Evolutionary conservation across 805 yeast species (phyloP).

Genomic region (Ogataea trehaloabstinens): DNA sequence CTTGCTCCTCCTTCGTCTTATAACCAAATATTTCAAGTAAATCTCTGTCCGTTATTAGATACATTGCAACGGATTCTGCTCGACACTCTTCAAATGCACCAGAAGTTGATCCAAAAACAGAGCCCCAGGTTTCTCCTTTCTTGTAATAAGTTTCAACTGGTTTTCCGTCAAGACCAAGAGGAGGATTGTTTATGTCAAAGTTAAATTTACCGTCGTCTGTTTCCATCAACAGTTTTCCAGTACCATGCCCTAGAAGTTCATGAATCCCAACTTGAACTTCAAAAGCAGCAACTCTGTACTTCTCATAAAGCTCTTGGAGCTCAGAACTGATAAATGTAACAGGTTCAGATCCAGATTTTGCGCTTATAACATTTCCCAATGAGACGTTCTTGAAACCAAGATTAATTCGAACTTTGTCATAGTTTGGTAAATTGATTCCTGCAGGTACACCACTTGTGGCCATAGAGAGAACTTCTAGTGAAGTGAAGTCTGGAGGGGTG

Average conservation of each 20-base stretch:
- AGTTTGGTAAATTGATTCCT: slow-evolving; percentile 90
- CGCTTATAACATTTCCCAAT: slow-evolving; percentile 78
- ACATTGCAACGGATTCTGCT: slow-evolving; percentile 88
- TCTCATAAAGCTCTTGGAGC: slow-evolving; percentile 57
- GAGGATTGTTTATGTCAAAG: slow-evolving; percentile 64
- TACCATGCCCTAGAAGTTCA: slow-evolving; percentile 87
- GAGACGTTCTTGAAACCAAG: slow-evolving; percentile 89
- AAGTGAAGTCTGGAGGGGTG: slow-evolving; percentile 90
- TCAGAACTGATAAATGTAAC: slow-evolving; percentile 60
- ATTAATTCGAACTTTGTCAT: slow-evolving; percentile 82
- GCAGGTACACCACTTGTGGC: slow-evolving; percentile 92
- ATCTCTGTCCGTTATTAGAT: slow-evolving; percentile 64
- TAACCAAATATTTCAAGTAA: slow-evolving; percentile 75
- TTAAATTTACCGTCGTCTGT: slow-evolving; percentile 62
- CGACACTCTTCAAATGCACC: slow-evolving; percentile 93
- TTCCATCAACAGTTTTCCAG: slow-evolving; percentile 74
- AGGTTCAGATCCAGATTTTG: slow-evolving; percentile 67
- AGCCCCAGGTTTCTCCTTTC: slow-evolving; percentile 88
- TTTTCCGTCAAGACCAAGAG: slow-evolving; percentile 55
- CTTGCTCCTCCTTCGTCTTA: slow-evolving; percentile 53
- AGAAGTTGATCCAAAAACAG: slow-evolving; percentile 75
- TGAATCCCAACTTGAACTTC: slow-evolving; percentile 95
- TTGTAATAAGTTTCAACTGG: slow-evolving; percentile 70
- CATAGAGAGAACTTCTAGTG: slow-evolving; percentile 84
- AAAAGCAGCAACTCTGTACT: slow-evolving; percentile 77